Base-by-base conservation (phyloP, 495 filamentous ascomycete genomes). In the Talaromyces wortmannii region DNA sequence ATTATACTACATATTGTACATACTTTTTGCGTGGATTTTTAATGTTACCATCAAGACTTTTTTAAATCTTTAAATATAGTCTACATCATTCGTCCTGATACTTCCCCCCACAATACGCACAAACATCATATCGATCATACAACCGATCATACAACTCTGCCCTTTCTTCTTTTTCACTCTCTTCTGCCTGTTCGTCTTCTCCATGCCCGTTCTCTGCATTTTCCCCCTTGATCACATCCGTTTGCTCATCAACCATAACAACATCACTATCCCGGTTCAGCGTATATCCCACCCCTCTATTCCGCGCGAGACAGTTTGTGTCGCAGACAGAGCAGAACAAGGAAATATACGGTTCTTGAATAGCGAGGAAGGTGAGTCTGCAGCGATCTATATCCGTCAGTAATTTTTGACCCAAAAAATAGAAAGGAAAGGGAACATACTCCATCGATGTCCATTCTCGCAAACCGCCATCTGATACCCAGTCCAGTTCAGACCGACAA, bases 251-350 rank as follows among this genome's bases (percentile, higher is more conserved):
- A 23, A 4, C 23, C 23, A 23, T 23, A 4, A 23, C 23, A 23
- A 23, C 23, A 23, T 40, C 36, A 40, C 8, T 2, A 8, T 8
- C 5, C 8, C 36, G 36, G 2, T 45, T 7, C 23, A 53, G 16
- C 7, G 52, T 45, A 13, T 45, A 53, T 17, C 31, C 42, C 15
- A 53, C 40, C 0, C 52, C 52, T 8, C 44, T 7, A 16, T 53
- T 7, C 16, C 43, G 23, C 5, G 40, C 43, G 23, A 53, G 52
- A 15, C 44, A 8, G n/a, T 16, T 53, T 40, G 11, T 53, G 23
- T 61, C 62, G 59, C 82, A 85, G 11, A 62, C 49, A 7, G 72
- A 73, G 61, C 82, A 85, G 54, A 72, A 74, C 57, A 83, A 83
- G 7, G 79, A 78, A 12, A 77, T 61, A 0, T 75, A 75, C 33